Conservation (phyloP, 2,329 filamentous ascomycete genomes). For the Diaporthe eres region DNA sequence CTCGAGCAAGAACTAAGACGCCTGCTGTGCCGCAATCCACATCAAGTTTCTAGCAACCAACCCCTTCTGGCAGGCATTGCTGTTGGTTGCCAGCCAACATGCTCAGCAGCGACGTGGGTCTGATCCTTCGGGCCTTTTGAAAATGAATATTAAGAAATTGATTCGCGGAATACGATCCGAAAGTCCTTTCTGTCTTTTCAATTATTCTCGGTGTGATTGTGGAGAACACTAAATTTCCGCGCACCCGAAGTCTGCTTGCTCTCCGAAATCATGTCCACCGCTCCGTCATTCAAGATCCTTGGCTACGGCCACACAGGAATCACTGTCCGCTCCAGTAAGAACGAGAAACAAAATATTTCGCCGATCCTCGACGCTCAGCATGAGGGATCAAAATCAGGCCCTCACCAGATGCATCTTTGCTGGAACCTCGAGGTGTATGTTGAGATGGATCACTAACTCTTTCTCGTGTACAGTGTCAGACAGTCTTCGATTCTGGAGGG, state of each 20-base stretch:
- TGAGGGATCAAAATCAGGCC: background rate
- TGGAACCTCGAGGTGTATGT: background rate
- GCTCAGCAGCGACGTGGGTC: background rate
- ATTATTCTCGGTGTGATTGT: too few relatives aligned
- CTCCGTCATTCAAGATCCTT: slow-evolving; percentile 28
- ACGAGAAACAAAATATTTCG: background rate
- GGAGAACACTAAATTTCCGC: background rate
- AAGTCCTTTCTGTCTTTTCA: background rate
- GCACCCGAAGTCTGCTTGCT: background rate
- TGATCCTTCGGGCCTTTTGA: background rate
- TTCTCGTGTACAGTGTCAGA: background rate
- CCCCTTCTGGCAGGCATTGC: background rate
- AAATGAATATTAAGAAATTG: background rate
- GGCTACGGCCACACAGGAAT: slow-evolving; percentile 34
- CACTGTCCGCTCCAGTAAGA: slow-evolving; percentile 35
- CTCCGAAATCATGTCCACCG: background rate
- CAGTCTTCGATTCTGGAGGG: slow-evolving; percentile 22
- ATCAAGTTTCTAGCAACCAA: background rate
- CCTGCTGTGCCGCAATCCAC: background rate
- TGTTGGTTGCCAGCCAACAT: background rate
- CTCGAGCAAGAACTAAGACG: background rate
- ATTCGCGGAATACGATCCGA: background rate
- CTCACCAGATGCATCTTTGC: background rate
- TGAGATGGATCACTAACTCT: background rate
- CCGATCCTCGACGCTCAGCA: background rate